Conservation (phyloP, 768 basidiomycete genomes). For the Peribolospora baueri region DNA sequence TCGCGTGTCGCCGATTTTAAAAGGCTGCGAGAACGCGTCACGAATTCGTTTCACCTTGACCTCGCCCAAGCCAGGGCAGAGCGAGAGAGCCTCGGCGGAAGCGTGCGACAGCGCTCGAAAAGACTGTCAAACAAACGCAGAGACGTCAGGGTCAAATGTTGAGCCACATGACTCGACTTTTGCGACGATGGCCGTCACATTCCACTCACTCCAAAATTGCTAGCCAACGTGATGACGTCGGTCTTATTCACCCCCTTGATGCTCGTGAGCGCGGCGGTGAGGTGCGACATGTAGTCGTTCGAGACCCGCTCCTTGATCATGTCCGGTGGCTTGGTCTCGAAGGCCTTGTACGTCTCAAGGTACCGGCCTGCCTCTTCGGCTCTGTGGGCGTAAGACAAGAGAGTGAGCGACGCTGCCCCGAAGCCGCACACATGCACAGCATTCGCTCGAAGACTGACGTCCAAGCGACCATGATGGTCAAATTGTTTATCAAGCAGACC, state of each 20-base stretch:
- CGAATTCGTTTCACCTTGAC: slow-evolving; percentile 76
- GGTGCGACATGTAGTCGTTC: slow-evolving; percentile 57
- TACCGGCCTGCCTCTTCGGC: slow-evolving; percentile 81
- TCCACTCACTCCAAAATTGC: slow-evolving; percentile 60
- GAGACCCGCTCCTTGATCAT: slow-evolving; percentile 85
- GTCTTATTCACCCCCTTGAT: slow-evolving; percentile 93
- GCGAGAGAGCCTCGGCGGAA: slow-evolving; percentile 45
- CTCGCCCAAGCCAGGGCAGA: slow-evolving; percentile 76
- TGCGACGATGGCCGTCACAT: neutral
- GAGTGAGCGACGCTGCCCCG: neutral
- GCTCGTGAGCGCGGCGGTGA: slow-evolving; percentile 59
- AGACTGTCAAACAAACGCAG: slow-evolving; percentile 30
- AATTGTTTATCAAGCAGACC: slow-evolving; percentile 62
- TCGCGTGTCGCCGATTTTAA: slow-evolving; percentile 16
- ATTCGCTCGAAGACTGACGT: slow-evolving; percentile 30
- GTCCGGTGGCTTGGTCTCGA: slow-evolving; percentile 76
- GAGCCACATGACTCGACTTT: neutral
- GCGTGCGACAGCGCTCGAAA: slow-evolving; percentile 58
- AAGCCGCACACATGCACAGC: neutral
- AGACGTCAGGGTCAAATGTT: neutral
- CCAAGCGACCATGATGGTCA: slow-evolving; percentile 81
- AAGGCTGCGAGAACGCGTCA: slow-evolving; percentile 73
- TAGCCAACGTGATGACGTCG: slow-evolving; percentile 73
- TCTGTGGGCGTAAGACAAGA: slow-evolving; percentile 22
- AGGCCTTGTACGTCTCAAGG: slow-evolving; percentile 70